phyloP scores from a whole-genome alignment of 495 filamentous ascomycete genomes.

The Letharia lupina region DNA sequence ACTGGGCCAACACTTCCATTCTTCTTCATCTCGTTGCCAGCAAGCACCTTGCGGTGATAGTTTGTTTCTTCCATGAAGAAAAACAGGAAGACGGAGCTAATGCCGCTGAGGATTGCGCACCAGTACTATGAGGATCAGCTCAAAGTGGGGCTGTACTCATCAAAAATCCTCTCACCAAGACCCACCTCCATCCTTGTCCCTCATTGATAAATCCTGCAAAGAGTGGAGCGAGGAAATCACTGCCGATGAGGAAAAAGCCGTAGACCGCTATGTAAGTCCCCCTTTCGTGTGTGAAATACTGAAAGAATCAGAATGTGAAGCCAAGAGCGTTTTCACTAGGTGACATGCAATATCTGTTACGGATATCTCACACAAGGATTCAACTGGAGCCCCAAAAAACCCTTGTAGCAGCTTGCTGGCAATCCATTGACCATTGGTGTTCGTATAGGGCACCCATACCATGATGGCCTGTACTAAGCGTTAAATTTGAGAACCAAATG shows the following conservation, averaged over 20 bases:
- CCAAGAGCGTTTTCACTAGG: background rate
- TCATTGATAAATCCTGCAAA: slow-evolving; percentile 61
- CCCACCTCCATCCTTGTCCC: slow-evolving; percentile 55
- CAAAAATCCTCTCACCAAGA: slow-evolving; percentile 31
- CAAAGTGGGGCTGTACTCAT: background rate
- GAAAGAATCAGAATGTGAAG: background rate
- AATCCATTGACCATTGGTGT: slow-evolving; percentile 54
- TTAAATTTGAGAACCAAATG: background rate
- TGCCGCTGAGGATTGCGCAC: slow-evolving; percentile 52
- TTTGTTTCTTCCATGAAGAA: slow-evolving; percentile 67
- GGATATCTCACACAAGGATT: slow-evolving; percentile 52
- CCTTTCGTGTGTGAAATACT: slow-evolving; percentile 59
- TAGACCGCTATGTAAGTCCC: slow-evolving; percentile 60
- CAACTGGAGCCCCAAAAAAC: slow-evolving; percentile 59
- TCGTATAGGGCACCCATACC: slow-evolving; percentile 38
- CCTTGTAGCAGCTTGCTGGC: slow-evolving; percentile 53
- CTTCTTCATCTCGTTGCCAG: background rate
- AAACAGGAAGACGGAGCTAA: slow-evolving; percentile 50
- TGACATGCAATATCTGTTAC: slow-evolving; percentile 49
- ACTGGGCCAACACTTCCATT: background rate
- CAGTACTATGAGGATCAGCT: slow-evolving; percentile 36
- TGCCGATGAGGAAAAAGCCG: slow-evolving; percentile 52
- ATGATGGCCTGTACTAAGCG: slow-evolving; percentile 29
- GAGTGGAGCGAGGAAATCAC: slow-evolving; percentile 57
- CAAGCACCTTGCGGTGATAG: slow-evolving; percentile 36